Conservation (phyloP, 208 protist genomes). For the Leishmania aethiopica region DNA sequence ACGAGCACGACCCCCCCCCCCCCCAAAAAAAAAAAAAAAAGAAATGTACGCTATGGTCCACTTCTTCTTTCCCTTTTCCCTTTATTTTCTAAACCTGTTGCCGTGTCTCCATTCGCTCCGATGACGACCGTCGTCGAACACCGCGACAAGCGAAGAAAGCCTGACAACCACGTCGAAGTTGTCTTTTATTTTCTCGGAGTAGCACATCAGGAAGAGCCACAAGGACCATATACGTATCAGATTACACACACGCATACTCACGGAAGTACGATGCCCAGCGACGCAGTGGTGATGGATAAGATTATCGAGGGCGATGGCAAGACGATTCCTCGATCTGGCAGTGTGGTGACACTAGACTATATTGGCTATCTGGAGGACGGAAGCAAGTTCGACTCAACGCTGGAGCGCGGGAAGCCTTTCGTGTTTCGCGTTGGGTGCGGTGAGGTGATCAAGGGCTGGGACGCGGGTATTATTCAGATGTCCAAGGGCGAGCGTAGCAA, state of each 20-base stretch:
- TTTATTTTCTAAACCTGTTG: background rate
- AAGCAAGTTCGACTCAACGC: constrained; percentile 89
- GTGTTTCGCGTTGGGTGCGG: constrained; percentile 92
- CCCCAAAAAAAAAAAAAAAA: too few species aligned
- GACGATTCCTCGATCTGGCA: constrained; percentile 82
- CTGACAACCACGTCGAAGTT: background rate
- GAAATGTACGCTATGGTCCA: background rate
- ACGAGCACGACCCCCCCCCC: background rate
- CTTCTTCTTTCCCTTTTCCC: background rate
- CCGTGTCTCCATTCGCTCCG: background rate
- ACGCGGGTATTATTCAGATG: constrained; percentile 95
- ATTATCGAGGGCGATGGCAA: constrained; percentile 94
- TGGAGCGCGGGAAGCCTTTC: constrained; percentile 90
- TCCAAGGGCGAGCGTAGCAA: constrained; percentile 92
- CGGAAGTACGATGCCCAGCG: constrained; percentile 46
- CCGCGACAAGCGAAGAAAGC: background rate
- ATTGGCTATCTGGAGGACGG: constrained; percentile 85
- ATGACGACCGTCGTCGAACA: background rate
- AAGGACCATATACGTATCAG: background rate
- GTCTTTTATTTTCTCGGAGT: background rate
- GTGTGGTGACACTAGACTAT: constrained; percentile 91
- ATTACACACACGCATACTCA: background rate
- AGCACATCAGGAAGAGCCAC: background rate
- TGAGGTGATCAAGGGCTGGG: constrained; percentile 94
- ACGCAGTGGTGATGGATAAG: constrained; percentile 90